Evolutionary conservation across 2,329 filamentous ascomycete genomes (phyloP), one percentile per base, ranked within the genome.

Genomic region (Cadophora sp.): DNA sequence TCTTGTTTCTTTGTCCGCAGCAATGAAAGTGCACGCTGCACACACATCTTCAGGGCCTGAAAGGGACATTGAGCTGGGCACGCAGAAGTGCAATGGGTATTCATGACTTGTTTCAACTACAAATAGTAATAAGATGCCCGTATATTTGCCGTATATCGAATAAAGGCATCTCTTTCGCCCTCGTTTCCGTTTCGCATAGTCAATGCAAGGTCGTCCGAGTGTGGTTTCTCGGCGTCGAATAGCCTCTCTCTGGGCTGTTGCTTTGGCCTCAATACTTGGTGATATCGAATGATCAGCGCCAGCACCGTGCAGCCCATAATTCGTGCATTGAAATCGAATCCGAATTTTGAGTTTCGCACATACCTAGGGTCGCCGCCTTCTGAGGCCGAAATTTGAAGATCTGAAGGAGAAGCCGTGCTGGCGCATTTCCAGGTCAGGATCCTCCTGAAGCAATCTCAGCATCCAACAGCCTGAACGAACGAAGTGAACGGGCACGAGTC

Each of bases 121-220:
- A 29, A 59, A 34, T 60, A 60, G 24, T 40, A 59, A 40, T 60
- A 59, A 40, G 9, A 40, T 59, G 31, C 29, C 55, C 31, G 55
- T 59, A 59, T 14, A 40, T 37, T 27, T 37, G 37, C 43, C 60
- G 29, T 50, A 62, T 31, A 59, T 48, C 16, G 58, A 66, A 62
- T 62, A 65, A 59, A 27, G 26, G 27, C 64, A 56, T 46, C 34
- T 51, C 48, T 55, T 26, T 64, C 43, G 22, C 43, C 65, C 19
- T 60, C 34, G 31, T 59, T 59, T 59, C 56, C 22, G 66, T 69
- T 70, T 72, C 68, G 71, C 62, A 31, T 63, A 29, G 66, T 73
- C 70, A 73, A 73, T 74, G 72, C 72, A 69, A 68, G 60, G 34
- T 24, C 46, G 53, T 65, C 65, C 55, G 63, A 66, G 64, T 56